Base-by-base conservation (phyloP, 2,329 filamentous ascomycete genomes). In the Elsinoe fawcettii region DNA sequence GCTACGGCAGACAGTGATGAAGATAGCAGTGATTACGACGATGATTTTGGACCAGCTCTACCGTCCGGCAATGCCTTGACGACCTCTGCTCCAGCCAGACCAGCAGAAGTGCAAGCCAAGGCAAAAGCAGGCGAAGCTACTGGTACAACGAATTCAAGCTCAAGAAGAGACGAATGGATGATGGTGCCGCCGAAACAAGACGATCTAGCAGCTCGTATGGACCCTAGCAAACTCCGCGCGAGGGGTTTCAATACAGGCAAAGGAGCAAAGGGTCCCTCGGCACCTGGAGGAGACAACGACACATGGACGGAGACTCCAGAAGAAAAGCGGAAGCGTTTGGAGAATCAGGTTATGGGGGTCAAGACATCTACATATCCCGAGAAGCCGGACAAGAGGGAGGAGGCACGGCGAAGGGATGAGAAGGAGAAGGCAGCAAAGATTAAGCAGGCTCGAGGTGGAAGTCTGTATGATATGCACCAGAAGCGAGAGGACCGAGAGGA, bases 251-350 rank as follows among this genome's bases (percentile, higher is more conserved):
- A 89, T 54, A 87, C 86, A 0, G 82, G 83, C 4, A 84, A 82
- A 65, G 76, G 79, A 2, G 77, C 81, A 1, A 76, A 75, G 60
- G 74, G 71, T 7, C 65, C 72, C 3, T 30, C 44, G 20, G 58
- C 55, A 30, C n/a, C 20, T 3, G 71, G 69, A 3, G 69, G 66
- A 7, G 69, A 70, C 16, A 73, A 69, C 11, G 83, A 82, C 20
- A 83, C 92, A 43, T 97, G 92, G 92, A 91, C 89, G 0, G 92
- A 97, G 71, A 96, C 90, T 7, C 88, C 90, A 0, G 88, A 92
- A 68, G 82, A 96, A 72, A 95, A 95, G 70, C 82, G 88, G 58
- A 85, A 86, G 70, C 80, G 89, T 37, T 73, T 96, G 20, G 85
- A 87, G 64, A 84, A 95, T 68, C 83, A 93, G 55, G 87, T 95